Conservation (phyloP, 2,329 filamentous ascomycete species). For the Hypoxylon sp. region DNA sequence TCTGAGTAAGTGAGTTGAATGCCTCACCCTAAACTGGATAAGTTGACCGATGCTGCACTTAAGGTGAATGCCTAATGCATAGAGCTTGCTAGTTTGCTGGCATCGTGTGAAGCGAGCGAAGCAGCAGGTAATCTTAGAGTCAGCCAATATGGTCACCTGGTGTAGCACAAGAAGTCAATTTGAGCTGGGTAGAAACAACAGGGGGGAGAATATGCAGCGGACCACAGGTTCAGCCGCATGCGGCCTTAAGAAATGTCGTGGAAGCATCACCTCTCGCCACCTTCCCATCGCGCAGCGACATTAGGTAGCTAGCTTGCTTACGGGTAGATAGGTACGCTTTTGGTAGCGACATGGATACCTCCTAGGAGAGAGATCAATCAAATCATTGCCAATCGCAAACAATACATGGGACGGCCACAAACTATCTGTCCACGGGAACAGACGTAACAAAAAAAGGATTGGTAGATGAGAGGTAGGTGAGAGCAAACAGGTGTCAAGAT, state of each 20-base stretch:
- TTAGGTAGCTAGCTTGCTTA: no score
- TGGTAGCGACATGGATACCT: neutral
- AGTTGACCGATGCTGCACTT: slow-evolving; percentile 18
- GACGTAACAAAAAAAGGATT: neutral
- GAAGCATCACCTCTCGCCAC: slow-evolving; percentile 1
- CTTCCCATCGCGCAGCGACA: neutral
- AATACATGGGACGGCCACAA: neutral
- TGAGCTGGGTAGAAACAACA: slow-evolving; percentile 2
- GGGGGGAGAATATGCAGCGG: neutral
- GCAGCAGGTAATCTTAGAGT: no score
- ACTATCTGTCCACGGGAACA: neutral
- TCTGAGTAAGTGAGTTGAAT: neutral
- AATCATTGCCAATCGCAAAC: neutral
- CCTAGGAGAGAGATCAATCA: slow-evolving; percentile 5
- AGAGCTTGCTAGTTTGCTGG: slow-evolving; percentile 5
- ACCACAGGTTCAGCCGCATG: slow-evolving; percentile 22
- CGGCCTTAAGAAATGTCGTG: slow-evolving; percentile 5
- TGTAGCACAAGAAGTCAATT: slow-evolving; percentile 2
- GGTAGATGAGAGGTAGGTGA: neutral
- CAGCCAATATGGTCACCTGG: neutral
- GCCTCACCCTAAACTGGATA: neutral
- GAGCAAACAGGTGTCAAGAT: slow-evolving; percentile 23
- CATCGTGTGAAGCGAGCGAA: no score
- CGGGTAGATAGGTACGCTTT: slow-evolving; percentile 21
- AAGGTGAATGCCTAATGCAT: neutral